phyloP scores from a whole-genome alignment of 345 rosid species.

The Rhodomyrtus tomentosa region DNA sequence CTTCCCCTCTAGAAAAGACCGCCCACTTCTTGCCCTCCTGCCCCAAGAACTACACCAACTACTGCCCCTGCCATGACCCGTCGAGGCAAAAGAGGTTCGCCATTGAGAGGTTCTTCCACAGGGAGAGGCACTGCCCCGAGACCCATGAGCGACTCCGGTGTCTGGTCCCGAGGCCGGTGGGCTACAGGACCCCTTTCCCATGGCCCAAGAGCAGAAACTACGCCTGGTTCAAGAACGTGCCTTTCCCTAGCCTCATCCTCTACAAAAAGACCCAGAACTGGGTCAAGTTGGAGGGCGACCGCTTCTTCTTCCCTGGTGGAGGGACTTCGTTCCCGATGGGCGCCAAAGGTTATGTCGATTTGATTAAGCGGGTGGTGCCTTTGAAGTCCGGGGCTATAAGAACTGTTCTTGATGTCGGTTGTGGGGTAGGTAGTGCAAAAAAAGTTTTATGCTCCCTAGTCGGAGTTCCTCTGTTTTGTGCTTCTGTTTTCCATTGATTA shows the following conservation, averaged over 20 bases:
- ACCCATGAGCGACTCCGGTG: conserved; percentile 23
- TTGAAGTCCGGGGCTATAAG: conserved; percentile 46
- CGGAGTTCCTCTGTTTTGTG: not conserved
- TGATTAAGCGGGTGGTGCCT: conserved; percentile 29
- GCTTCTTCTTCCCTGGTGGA: conserved; percentile 56
- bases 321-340: conserved; percentile 63
- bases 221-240: conserved; percentile 54
- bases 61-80: conserved; percentile 56
- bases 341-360: conserved; percentile 44
- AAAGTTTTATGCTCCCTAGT: not conserved
- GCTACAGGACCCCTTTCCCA: conserved; percentile 36
- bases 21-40: conserved; percentile 18
- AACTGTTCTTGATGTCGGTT: conserved; percentile 57
- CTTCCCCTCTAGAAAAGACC: not conserved
- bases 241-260: conserved; percentile 31
- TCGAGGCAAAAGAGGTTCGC: conserved; percentile 19
- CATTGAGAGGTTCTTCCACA: conserved; percentile 20
- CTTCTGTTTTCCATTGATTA: not conserved
- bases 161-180: conserved; percentile 45
- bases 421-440: conserved; percentile 30
- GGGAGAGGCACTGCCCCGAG: conserved; percentile 57
- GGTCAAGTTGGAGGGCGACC: conserved; percentile 40
- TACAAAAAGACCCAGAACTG: conserved; percentile 57
- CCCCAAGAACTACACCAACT: conserved; percentile 43
- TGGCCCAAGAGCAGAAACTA: conserved; percentile 56